A percentile compares a stretch with the other conserved stretches of the same genome.
These are phyloP conservation scores for Boletus sensibilis DNA, from an alignment of 768 basidiomycete species.

Conservation along the genomic window DNA sequence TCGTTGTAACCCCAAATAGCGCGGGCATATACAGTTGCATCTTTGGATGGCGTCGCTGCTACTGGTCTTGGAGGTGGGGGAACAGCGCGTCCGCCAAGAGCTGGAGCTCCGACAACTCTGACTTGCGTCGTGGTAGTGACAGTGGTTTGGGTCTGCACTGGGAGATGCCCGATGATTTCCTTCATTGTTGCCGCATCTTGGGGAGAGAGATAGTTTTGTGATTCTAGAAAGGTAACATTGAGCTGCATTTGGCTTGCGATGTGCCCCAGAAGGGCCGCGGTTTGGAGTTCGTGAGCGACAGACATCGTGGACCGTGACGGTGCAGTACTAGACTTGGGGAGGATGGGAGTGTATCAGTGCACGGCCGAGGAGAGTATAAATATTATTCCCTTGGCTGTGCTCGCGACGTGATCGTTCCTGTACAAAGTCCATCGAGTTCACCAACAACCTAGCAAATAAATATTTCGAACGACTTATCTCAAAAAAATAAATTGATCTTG, in stretches of 20 bases:
- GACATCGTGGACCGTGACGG: slow-evolving; percentile 20
- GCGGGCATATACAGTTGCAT: slow-evolving; percentile 38
- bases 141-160: slow-evolving; percentile 21
- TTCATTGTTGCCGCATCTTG: slow-evolving; percentile 43
- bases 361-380: slow-evolving; percentile 5
- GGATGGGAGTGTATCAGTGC: neutral
- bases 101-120: slow-evolving; percentile 1
- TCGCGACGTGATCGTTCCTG: too few species aligned
- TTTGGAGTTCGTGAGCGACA: slow-evolving; percentile 23
- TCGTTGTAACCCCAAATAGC: slow-evolving; percentile 72
- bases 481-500: neutral
- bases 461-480: neutral
- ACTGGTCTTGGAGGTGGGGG: slow-evolving; percentile 16
- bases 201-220: slow-evolving; percentile 51
- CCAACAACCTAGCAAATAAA: neutral
- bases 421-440: neutral
- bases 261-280: slow-evolving; percentile 55
- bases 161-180: slow-evolving; percentile 48
- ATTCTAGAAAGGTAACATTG: slow-evolving; percentile 56
- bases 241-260: slow-evolving; percentile 55
- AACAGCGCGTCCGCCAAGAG: slow-evolving; percentile 11
- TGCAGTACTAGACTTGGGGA: neutral
- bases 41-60: slow-evolving; percentile 3
- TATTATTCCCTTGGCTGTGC: slow-evolving; percentile 18
- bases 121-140: slow-evolving; percentile 16